Conservation (phyloP, 768 basidiomycete genomes). For the Mycena kentingensis region DNA sequence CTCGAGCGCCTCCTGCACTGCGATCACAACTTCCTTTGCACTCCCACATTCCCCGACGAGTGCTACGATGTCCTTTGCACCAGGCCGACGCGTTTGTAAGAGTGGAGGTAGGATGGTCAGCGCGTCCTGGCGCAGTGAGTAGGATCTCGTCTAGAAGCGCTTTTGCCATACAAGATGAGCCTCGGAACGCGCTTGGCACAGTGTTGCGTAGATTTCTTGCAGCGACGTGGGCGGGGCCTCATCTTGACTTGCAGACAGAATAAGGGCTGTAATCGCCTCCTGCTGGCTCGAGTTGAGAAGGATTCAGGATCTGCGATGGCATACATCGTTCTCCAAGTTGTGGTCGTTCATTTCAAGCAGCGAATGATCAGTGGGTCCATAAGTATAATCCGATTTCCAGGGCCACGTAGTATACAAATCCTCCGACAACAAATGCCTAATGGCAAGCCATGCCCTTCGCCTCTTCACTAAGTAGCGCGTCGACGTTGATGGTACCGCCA, state of each 20-base stretch:
- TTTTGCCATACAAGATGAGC: conserved; percentile 25
- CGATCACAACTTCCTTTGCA: conserved; percentile 50
- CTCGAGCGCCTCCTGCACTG: conserved; percentile 48
- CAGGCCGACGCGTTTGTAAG: conserved; percentile 38
- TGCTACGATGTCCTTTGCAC: conserved; percentile 41
- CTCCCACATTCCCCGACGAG: conserved; percentile 43
- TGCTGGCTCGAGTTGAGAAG: too few species aligned
- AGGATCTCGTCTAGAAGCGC: neutral
- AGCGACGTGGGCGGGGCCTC: conserved; percentile 29
- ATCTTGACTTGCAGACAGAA: conserved; percentile 40
- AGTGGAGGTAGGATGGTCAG: conserved; percentile 45
- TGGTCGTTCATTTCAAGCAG: too few species aligned
- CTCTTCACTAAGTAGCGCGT: conserved; percentile 52
- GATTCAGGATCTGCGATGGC: too few species aligned
- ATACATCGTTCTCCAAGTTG: too few species aligned
- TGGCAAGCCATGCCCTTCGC: conserved; percentile 82
- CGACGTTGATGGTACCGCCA: conserved; percentile 62
- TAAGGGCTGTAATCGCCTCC: conserved; percentile 34
- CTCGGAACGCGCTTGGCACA: conserved; percentile 28
- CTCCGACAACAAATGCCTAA: conserved; percentile 43
- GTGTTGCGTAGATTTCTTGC: conserved; percentile 34
- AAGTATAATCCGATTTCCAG: neutral
- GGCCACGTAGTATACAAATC: too few species aligned
- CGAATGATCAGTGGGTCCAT: too few species aligned
- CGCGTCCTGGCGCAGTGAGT: conserved; percentile 40